Evolutionary conservation across 305 asterid genomes (phyloP).

Genomic region (Plantago coronopus): DNA sequence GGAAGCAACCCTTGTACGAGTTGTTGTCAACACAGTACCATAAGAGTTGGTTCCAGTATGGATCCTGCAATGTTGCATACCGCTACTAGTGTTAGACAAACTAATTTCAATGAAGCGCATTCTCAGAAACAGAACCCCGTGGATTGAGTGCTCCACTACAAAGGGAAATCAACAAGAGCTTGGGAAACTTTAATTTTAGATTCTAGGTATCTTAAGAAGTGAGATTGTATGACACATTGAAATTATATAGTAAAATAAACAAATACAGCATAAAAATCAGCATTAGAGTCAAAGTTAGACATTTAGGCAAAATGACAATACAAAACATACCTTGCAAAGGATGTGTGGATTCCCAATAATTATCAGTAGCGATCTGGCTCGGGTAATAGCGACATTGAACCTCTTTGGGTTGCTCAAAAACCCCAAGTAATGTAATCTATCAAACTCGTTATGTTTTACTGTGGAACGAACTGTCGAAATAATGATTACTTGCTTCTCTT

Average conservation of each 20-base stretch:
- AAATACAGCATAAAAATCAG: background rate
- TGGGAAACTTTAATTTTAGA: no score
- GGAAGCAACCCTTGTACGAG: slow-evolving; percentile 84
- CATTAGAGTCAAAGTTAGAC: background rate
- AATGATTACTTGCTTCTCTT: slow-evolving; percentile 72
- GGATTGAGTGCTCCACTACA: no score
- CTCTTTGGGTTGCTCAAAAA: slow-evolving; percentile 91
- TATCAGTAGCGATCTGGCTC: slow-evolving; percentile 78
- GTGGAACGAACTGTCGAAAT: slow-evolving; percentile 97
- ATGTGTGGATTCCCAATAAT: slow-evolving; percentile 94
- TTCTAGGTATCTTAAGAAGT: background rate
- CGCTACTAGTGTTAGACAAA: slow-evolving; percentile 16
- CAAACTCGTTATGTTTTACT: slow-evolving; percentile 72
- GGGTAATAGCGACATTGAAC: slow-evolving; percentile 84
- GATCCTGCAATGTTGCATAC: slow-evolving; percentile 53
- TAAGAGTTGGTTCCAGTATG: slow-evolving; percentile 66
- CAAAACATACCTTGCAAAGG: slow-evolving; percentile 67
- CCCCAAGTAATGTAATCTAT: slow-evolving; percentile 68
- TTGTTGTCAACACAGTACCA: slow-evolving; percentile 83
- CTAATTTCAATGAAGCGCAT: background rate
- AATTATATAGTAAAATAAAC: background rate
- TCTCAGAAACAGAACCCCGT: background rate
- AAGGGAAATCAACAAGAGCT: no score
- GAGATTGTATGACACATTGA: background rate
- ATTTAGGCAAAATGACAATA: background rate